phyloP scores from a whole-genome alignment of 352 stramenopile genomes.

The Phytophthora podocarpi region DNA sequence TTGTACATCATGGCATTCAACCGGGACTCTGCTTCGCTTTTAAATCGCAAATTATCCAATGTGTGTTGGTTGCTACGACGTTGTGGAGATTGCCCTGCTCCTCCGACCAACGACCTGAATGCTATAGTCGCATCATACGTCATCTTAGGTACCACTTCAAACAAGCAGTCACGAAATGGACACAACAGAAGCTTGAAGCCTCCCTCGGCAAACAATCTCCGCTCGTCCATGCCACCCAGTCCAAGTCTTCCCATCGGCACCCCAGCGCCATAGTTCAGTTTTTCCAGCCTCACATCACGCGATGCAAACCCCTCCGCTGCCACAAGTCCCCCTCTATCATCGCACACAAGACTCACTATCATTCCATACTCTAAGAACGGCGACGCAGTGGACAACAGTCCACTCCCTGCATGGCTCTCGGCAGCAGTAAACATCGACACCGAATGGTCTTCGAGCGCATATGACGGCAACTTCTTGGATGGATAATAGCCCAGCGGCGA shows the following conservation, averaged over 20 bases:
- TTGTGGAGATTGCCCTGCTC: constrained; percentile 5
- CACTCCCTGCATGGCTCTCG: constrained; percentile 26
- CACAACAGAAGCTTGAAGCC: constrained; percentile 50
- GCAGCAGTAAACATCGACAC: constrained; percentile 37
- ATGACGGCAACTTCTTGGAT: constrained; percentile 40
- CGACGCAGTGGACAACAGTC: constrained; percentile 16
- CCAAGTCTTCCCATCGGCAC: constrained; percentile 42
- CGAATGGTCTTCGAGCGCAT: constrained; percentile 34
- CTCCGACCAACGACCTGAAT: constrained; percentile 33
- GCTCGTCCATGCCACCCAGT: constrained; percentile 50
- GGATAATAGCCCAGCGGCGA: constrained; percentile 56
- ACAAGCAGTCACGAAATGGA: constrained; percentile 70
- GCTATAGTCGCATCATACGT: constrained; percentile 67
- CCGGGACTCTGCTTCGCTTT: constrained; percentile 65
- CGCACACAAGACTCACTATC: constrained; percentile 64
- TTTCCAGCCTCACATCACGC: constrained; percentile 61
- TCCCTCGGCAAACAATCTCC: constrained; percentile 40
- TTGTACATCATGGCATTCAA: constrained; percentile 80
- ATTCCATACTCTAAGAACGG: constrained; percentile 79
- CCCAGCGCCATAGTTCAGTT: constrained; percentile 41
- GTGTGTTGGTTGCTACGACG: constrained; percentile 28
- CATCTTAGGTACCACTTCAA: constrained; percentile 79
- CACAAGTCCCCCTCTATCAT: constrained; percentile 58
- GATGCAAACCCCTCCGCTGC: constrained; percentile 63
- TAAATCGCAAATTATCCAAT: constrained; percentile 64